Evolutionary conservation across 345 rosid genomes (phyloP).

Genomic region (Psidium friedrichsthalianum): DNA sequence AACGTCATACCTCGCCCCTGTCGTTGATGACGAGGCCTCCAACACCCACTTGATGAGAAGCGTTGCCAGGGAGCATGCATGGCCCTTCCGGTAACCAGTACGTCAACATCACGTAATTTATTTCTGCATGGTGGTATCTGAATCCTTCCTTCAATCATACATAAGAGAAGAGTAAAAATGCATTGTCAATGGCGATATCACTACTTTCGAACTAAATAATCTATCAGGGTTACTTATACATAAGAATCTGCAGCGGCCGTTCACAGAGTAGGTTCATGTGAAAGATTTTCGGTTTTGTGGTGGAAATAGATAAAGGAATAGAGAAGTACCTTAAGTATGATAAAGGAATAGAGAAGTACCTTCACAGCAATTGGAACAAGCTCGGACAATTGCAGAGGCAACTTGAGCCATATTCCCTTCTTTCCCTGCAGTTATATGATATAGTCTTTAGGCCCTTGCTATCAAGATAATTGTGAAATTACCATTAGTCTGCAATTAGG

Average conservation of each 20-base stretch:
- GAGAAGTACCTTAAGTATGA: too few species aligned
- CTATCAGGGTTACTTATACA: background rate
- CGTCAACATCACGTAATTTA: slow-evolving; percentile 75
- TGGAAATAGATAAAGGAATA: background rate
- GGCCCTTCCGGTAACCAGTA: slow-evolving; percentile 89
- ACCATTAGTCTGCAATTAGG: background rate
- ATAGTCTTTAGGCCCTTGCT: background rate
- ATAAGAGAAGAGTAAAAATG: background rate
- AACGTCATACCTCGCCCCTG: slow-evolving; percentile 48
- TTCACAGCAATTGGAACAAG: slow-evolving; percentile 77
- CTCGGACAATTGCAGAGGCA: slow-evolving; percentile 55
- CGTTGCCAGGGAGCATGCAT: slow-evolving; percentile 83
- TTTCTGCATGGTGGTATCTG: slow-evolving; percentile 89
- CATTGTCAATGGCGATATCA: background rate
- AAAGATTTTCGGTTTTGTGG: background rate
- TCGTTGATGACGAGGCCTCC: slow-evolving; percentile 88
- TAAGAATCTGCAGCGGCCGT: background rate
- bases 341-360: slow-evolving; percentile 42
- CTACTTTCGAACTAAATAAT: background rate
- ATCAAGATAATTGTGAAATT: background rate
- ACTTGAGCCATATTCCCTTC: slow-evolving; percentile 88
- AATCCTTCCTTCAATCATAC: slow-evolving; percentile 57
- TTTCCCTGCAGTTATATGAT: slow-evolving; percentile 36
- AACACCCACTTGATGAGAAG: slow-evolving; percentile 92
- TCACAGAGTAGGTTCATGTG: background rate